These are phyloP conservation scores for Arabidopsis arenosa DNA, from an alignment of 345 rosid genomes.

Conservation along the genomic window DNA sequence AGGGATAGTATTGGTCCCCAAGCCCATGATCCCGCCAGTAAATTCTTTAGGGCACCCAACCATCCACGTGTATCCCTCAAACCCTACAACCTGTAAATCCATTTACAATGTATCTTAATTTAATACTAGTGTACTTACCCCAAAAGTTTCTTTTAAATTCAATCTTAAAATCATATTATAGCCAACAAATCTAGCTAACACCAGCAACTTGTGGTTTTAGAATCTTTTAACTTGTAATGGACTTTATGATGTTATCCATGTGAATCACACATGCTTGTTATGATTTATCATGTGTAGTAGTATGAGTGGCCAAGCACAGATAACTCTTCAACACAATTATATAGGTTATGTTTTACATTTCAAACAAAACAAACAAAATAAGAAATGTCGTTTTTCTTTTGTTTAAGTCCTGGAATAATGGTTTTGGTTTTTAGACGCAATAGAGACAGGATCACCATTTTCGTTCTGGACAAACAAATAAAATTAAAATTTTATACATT, in stretches of 20 bases:
- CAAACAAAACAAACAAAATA: background rate
- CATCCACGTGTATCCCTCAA: slow-evolving; percentile 44
- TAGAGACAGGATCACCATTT: slow-evolving; percentile 34
- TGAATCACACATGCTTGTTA: slow-evolving; percentile 41
- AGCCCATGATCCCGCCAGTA: slow-evolving; percentile 41
- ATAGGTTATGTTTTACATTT: background rate
- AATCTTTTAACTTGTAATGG: slow-evolving; percentile 36
- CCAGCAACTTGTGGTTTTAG: background rate
- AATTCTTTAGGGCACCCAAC: slow-evolving; percentile 34
- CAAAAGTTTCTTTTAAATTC: background rate
- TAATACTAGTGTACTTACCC: background rate
- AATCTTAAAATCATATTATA: background rate
- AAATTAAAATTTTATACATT: background rate
- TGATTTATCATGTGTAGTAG: slow-evolving; percentile 25
- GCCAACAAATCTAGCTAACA: slow-evolving; percentile 15
- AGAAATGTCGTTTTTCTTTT: background rate
- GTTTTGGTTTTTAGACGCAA: slow-evolving; percentile 17
- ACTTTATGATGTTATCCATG: slow-evolving; percentile 44
- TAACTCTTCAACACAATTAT: slow-evolving; percentile 1
- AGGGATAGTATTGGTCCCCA: slow-evolving; percentile 25
- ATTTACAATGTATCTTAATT: slow-evolving; percentile 3
- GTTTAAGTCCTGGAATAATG: background rate
- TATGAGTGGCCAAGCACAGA: background rate
- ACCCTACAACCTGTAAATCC: slow-evolving; percentile 44
- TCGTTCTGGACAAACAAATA: background rate